Percentiles rank a stretch among this genome's conserved stretches.
These are phyloP conservation scores for Beta vulgaris DNA, from an alignment of 148 eudicot genomes.

Conservation along the genomic window DNA sequence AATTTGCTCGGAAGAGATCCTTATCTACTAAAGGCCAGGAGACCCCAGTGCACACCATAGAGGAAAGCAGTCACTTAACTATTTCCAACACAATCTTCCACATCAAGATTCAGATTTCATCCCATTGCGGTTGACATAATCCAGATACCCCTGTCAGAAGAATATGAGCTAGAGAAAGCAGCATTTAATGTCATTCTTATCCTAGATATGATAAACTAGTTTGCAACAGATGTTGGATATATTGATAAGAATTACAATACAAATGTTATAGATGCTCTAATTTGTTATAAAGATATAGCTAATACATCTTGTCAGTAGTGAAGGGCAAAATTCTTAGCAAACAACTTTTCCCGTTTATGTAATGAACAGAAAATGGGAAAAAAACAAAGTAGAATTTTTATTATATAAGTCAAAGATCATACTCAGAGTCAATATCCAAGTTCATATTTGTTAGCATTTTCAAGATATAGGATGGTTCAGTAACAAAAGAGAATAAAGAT, in stretches of 20 bases:
- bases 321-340: not conserved
- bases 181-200: not conserved
- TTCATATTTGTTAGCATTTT: not conserved
- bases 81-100: constrained; percentile 17
- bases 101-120: constrained; percentile 10
- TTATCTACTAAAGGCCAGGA: too few relatives aligned
- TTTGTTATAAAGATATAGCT: not conserved
- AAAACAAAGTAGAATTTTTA: not conserved
- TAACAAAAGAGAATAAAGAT: not conserved
- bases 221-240: not conserved
- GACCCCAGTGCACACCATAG: not conserved
- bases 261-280: not conserved
- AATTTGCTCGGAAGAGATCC: too few relatives aligned
- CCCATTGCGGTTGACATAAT: constrained; percentile 45
- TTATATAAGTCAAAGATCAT: not conserved
- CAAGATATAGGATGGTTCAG: not conserved
- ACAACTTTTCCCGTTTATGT: not conserved
- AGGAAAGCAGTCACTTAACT: not conserved
- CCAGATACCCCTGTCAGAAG: constrained; percentile 64
- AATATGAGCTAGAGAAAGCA: not conserved
- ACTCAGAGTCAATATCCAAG: not conserved
- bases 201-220: not conserved
- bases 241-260: not conserved
- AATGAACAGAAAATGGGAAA: not conserved
- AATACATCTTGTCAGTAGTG: not conserved